A percentile compares a stretch with the other conserved stretches of the same genome.
These are phyloP conservation scores for Rhodotorula sphaerocarpa DNA, from an alignment of 768 basidiomycete genomes.

Conservation along the genomic window DNA sequence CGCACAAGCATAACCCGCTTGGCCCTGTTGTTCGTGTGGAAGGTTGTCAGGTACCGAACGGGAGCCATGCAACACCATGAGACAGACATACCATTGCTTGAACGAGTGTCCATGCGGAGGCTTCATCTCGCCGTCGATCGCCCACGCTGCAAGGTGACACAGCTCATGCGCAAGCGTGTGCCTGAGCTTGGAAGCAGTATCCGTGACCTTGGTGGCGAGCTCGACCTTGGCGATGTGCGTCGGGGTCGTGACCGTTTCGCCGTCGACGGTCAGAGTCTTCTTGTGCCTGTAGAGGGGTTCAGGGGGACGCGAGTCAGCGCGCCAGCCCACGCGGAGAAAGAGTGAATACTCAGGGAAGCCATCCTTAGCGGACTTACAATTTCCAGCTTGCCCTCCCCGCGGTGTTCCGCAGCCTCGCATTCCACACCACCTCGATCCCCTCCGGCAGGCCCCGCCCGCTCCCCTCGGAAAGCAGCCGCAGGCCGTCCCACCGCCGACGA, in stretches of 20 bases:
- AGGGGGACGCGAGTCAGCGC: neutral
- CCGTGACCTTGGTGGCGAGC: slow-evolving; percentile 46
- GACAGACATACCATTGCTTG: slow-evolving; percentile 43
- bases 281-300: neutral
- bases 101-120: slow-evolving; percentile 46
- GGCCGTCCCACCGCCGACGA: slow-evolving; percentile 10
- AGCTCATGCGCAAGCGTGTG: slow-evolving; percentile 48
- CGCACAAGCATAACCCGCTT: slow-evolving; percentile 34
- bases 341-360: neutral
- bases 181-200: slow-evolving; percentile 44
- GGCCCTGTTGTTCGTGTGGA: slow-evolving; percentile 1
- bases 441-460: slow-evolving; percentile 34
- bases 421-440: slow-evolving; percentile 42
- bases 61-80: neutral
- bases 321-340: neutral
- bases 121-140: slow-evolving; percentile 44
- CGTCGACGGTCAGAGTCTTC: neutral
- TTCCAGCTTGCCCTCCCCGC: slow-evolving; percentile 44
- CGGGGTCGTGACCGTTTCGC: neutral
- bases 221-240: slow-evolving; percentile 37
- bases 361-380: slow-evolving; percentile 24
- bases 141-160: slow-evolving; percentile 48
- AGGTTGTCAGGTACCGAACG: too few species aligned
- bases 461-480: neutral
- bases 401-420: slow-evolving; percentile 44